These are phyloP conservation scores for Zopfochytrium polystomum DNA, from an alignment of 371 early-diverging fungal species.

Conservation along the genomic window DNA sequence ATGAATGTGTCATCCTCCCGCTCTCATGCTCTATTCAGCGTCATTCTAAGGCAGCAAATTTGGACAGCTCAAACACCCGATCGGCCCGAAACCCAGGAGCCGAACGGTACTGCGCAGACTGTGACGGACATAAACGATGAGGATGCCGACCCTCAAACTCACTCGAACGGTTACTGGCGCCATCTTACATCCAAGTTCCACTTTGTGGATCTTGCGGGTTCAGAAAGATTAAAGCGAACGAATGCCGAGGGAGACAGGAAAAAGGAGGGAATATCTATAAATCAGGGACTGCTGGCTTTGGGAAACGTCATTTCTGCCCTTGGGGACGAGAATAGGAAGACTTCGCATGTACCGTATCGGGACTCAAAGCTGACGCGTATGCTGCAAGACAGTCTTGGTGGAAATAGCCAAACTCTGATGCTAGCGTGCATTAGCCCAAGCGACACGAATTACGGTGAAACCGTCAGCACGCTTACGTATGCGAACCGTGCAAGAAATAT, in stretches of 20 bases:
- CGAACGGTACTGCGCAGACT: not conserved
- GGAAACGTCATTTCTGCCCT: slow-evolving; percentile 99
- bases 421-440: slow-evolving; percentile 88
- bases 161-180: slow-evolving; percentile 29
- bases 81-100: not conserved
- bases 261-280: slow-evolving; percentile 98
- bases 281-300: slow-evolving; percentile 93
- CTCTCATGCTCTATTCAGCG: slow-evolving; percentile 97
- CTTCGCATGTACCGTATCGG: slow-evolving; percentile 83
- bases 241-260: slow-evolving; percentile 85
- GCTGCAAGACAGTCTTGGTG: slow-evolving; percentile 94
- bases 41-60: slow-evolving; percentile 59
- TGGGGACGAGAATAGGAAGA: slow-evolving; percentile 75
- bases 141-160: slow-evolving; percentile 16
- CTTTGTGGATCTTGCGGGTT: slow-evolving; percentile 99
- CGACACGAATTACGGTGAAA: slow-evolving; percentile 79
- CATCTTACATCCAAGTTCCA: slow-evolving; percentile 84
- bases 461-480: slow-evolving; percentile 89
- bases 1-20: slow-evolving; percentile 96
- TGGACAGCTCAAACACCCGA: slow-evolving; percentile 2
- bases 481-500: slow-evolving; percentile 86
- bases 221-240: slow-evolving; percentile 96
- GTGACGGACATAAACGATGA: slow-evolving; percentile 6
- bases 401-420: slow-evolving; percentile 87
- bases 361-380: slow-evolving; percentile 97